Percentiles rank a stretch among this genome's conserved stretches.
phyloP scores from a whole-genome alignment of 2,329 filamentous ascomycete genomes.

The Monosporascus cannonballus region DNA sequence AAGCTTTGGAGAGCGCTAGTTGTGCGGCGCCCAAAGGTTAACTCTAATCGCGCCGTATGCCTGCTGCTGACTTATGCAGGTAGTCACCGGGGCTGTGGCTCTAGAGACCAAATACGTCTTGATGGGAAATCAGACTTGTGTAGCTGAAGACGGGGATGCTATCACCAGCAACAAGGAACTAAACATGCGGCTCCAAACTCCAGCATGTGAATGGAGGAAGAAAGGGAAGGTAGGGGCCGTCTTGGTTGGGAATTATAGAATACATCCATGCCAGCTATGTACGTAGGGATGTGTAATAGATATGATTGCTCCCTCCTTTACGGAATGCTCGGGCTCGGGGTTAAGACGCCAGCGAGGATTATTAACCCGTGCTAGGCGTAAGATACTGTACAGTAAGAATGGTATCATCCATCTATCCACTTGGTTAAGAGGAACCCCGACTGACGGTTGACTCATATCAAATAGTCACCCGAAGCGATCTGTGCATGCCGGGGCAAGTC shows the following conservation, averaged over 20 bases:
- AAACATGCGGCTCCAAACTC: too few relatives aligned
- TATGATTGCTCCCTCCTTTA: neutral
- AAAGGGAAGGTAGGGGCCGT: neutral
- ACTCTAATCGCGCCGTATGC: too few relatives aligned
- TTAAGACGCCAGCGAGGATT: neutral
- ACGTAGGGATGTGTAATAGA: neutral
- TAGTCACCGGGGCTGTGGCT: too few relatives aligned
- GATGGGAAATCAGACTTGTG: too few relatives aligned
- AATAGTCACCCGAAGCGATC: neutral
- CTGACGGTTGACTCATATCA: neutral
- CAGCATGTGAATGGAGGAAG: too few relatives aligned
- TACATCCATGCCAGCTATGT: neutral
- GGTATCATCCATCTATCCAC: neutral
- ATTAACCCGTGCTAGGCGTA: neutral
- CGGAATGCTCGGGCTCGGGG: neutral
- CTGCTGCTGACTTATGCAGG: too few relatives aligned
- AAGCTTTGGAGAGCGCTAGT: too few relatives aligned
- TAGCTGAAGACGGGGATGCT: too few relatives aligned
- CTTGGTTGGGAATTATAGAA: neutral
- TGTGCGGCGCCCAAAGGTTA: too few relatives aligned
- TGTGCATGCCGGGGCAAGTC: too few relatives aligned
- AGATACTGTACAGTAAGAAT: neutral
- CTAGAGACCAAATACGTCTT: too few relatives aligned
- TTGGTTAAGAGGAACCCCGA: neutral
- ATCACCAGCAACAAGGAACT: too few relatives aligned